These are phyloP conservation scores for Triadica sebifera DNA, from an alignment of 345 rosid species.

Conservation along the genomic window DNA sequence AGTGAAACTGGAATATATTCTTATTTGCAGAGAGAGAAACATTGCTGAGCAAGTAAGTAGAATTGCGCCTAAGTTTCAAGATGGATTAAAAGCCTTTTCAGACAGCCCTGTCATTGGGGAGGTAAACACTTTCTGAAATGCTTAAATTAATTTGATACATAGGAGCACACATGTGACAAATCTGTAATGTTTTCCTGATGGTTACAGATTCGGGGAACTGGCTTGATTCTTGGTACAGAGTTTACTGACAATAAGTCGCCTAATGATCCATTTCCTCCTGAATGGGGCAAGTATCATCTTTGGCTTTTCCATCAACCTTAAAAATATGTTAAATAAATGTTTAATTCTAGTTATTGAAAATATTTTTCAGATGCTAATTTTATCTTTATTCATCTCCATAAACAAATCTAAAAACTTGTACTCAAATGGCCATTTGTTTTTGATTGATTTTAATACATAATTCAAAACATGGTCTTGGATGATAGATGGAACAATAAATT, in stretches of 20 bases:
- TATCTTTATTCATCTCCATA: too few species aligned
- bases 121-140: constrained; percentile 36
- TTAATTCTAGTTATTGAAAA: too few species aligned
- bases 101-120: constrained; percentile 89
- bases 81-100: constrained; percentile 73
- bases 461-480: background rate
- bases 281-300: constrained; percentile 69
- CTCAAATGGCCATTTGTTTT: too few species aligned
- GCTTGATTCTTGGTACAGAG: constrained; percentile 91
- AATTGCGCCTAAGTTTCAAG: constrained; percentile 74
- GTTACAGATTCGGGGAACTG: constrained; percentile 83
- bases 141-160: background rate
- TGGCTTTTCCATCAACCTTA: background rate
- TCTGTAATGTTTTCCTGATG: constrained; percentile 16
- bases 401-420: too few species aligned
- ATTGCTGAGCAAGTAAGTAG: constrained; percentile 52
- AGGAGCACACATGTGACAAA: background rate
- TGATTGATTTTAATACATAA: too few species aligned
- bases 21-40: constrained; percentile 65
- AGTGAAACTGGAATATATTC: background rate
- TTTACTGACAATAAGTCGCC: constrained; percentile 87
- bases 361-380: too few species aligned
- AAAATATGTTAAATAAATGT: too few species aligned
- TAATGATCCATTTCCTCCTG: constrained; percentile 80
- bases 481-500: background rate